Evolutionary conservation across 495 filamentous ascomycete genomes (phyloP).

Genomic region (Cryomyces minteri): DNA sequence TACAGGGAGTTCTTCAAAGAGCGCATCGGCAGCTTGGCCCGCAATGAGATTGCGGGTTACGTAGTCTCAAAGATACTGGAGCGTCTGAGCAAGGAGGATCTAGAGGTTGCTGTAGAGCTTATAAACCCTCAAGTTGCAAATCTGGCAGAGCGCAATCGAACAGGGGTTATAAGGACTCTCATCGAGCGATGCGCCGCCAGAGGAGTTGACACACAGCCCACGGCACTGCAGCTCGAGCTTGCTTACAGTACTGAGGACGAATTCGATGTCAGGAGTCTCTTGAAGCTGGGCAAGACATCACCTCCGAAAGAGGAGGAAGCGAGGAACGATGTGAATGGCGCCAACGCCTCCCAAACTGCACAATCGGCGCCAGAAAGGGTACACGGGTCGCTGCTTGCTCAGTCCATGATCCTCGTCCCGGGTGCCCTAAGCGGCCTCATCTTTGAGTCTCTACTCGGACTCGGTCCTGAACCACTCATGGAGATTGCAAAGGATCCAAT

Average conservation of each 20-base stretch:
- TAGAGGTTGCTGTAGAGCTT: conserved; percentile 45
- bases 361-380: conserved; percentile 26
- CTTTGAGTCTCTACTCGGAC: conserved; percentile 30
- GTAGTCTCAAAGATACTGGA: conserved; percentile 65
- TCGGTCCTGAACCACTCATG: conserved; percentile 23
- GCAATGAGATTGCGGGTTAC: conserved; percentile 79
- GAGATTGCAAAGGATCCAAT: conserved; percentile 36
- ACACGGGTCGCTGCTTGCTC: conserved; percentile 47
- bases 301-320: conserved; percentile 4
- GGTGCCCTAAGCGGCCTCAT: conserved; percentile 37
- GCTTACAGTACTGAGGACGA: conserved; percentile 29
- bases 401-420: conserved; percentile 41
- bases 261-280: conserved; percentile 28
- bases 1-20: conserved; percentile 57
- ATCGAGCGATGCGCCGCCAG: conserved; percentile 69
- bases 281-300: conserved; percentile 12
- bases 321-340: conserved; percentile 6
- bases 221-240: conserved; percentile 40
- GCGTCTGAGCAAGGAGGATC: conserved; percentile 65
- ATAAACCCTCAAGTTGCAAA: conserved; percentile 49
- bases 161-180: conserved; percentile 57
- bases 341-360: neutral
- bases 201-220: conserved; percentile 35
- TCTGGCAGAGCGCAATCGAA: conserved; percentile 54
- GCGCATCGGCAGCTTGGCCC: conserved; percentile 55